Evolutionary conservation across 2,329 filamentous ascomycete species (phyloP).

Genomic region (Verticillium tricorpus): DNA sequence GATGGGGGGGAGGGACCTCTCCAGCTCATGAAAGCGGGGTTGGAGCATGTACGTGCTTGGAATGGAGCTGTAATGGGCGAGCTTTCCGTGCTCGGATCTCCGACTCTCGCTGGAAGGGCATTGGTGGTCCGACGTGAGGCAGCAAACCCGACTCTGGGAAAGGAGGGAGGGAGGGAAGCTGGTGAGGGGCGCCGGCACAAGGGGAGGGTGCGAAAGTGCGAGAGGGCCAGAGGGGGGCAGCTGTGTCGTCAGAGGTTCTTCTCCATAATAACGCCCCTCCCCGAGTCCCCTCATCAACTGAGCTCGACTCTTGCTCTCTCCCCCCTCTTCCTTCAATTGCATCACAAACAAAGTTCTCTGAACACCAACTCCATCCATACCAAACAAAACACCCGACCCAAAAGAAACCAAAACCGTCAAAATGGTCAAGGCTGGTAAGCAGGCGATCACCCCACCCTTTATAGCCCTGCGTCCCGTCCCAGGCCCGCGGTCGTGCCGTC

Average conservation of each 20-base stretch:
- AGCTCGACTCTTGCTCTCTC: slow-evolving; percentile 10
- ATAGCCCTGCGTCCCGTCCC: neutral
- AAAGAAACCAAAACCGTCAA: slow-evolving; percentile 54
- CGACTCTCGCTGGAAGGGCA: neutral
- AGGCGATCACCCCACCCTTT: slow-evolving; percentile 8
- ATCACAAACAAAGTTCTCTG: slow-evolving; percentile 4
- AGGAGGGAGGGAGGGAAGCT: slow-evolving; percentile 53
- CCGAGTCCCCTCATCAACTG: neutral
- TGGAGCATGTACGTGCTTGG: neutral
- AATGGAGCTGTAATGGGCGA: neutral
- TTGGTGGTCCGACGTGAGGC: neutral
- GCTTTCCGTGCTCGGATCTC: slow-evolving; percentile 2
- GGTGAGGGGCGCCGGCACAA: slow-evolving; percentile 39
- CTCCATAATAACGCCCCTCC: slow-evolving; percentile 4
- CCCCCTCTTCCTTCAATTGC: slow-evolving; percentile 5
- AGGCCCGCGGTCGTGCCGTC: neutral
- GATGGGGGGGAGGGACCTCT: neutral
- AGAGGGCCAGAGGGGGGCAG: neutral
- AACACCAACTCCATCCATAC: slow-evolving; percentile 1
- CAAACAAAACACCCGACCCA: slow-evolving; percentile 13
- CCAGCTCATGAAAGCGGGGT: neutral
- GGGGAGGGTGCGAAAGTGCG: neutral
- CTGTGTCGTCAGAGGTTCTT: neutral
- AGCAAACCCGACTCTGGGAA: slow-evolving; percentile 24
- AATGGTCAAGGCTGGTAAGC: slow-evolving; percentile 98